Evolutionary conservation across 768 basidiomycete genomes (phyloP), one percentile per base, ranked within the genome.

Genomic region (Cystofilobasidium capitatum): DNA sequence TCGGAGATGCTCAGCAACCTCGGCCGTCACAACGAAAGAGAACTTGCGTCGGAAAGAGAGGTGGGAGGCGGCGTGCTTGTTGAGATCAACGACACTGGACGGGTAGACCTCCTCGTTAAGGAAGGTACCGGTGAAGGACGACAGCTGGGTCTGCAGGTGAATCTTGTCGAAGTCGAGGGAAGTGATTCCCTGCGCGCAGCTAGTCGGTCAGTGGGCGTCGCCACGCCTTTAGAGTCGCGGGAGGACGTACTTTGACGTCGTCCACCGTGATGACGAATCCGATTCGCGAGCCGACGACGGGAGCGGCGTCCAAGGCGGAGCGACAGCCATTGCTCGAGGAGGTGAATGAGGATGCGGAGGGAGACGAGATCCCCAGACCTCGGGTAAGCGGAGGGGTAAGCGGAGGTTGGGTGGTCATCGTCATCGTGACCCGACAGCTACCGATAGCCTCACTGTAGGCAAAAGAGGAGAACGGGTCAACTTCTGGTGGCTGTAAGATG

Each of bases 371-470:
- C 70, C 85, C 89, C 71, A 88, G 82, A 5, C 65, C 45, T n/a
- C 31, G 29, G 13, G 31, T 3, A 1, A 31, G 24, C 29, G 17
- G 45, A 33, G 62, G 62, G 3, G 44, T 29, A n/a, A n/a, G n/a
- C 29, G 29, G 40, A 7, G 57, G 22, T 1, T 29, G 4, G 2
- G 62, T 57, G 4, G 67, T 35, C 51, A 91, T 82, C 78, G 86
- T 89, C 77, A 96, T 82, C 71, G 87, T 85, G 63, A 96, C 81
- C 29, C 91, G 85, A 78, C 93, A 97, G 33, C 90, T 91, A 1
- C 94, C 96, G 71, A 97, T 91, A 1, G 93, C 93, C 75, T 97
- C 94, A 57, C 90, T 83, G 37, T 7, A n/a, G n/a, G 20, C 20
- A 3, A 9, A 24, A 26, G 49, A 14, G 22, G 24, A 29, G 0